Base-by-base conservation (phyloP, 768 basidiomycete species). In the Termitomyces sp. region DNA sequence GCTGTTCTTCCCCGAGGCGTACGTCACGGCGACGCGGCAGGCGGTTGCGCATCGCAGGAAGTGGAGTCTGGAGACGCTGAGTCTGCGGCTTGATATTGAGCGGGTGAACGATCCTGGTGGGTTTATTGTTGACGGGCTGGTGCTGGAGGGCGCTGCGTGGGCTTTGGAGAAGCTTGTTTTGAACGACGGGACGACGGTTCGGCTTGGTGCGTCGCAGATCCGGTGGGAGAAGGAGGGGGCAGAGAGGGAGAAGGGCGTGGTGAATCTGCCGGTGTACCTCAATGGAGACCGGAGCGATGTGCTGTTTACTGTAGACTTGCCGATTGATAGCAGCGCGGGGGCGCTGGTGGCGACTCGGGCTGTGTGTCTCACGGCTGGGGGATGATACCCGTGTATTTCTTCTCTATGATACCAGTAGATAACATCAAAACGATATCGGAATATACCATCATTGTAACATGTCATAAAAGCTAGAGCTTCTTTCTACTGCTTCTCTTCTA, bases 1-100 rank as follows among this genome's bases (percentile, higher is more conserved):
- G 0, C 71, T 99, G 55, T 98, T 98, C 80, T 94, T 91, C 81
- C 97, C 96, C 0, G 92, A 95, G 66, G 95, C 94, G 3, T 98
- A 94, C 68, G 81, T 98, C 64, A 98, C 96, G 0, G 96, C 96
- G 1, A 95, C 94, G 2, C 81, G 96, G 50, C 96, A 99, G 70
- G 85, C 91, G n/a, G 90, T 94, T 5, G 97, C 96, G 2, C 95
- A 98, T 68, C 79, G 86, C 54, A 93, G 89, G 73, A 85, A 86
- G 62, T 92, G 91, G 89, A 95, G 93, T 70, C 73, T 99, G 60
- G 96, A 99, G 71, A 93, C 91, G 8, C 69, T 98, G 64, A 76
- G 82, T 55, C 71, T 98, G 38, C 74, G 86, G 55, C 75, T 99
- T 21, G 92, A 92, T 54, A 82, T 98, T 33, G 94, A 90, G 62